Conservation (phyloP, 2,329 filamentous ascomycete genomes). For the Leptographium wingfieldii region DNA sequence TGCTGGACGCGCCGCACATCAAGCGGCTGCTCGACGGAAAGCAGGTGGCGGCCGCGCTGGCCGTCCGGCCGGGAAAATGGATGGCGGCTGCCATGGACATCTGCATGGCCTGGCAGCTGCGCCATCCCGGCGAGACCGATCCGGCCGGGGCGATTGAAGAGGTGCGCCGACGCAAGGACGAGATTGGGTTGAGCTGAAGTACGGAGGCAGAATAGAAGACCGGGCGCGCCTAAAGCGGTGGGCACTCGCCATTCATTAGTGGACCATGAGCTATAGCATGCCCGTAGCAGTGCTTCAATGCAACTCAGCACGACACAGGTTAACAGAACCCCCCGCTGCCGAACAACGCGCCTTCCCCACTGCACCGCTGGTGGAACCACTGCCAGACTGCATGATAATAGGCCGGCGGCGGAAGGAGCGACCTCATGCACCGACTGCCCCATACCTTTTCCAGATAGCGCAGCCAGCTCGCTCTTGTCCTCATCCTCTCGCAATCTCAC, state of each 20-base stretch:
- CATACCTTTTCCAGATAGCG: neutral
- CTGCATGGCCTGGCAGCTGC: conserved; percentile 78
- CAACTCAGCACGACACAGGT: neutral
- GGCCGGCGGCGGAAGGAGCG: neutral
- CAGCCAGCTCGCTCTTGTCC: neutral
- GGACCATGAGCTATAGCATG: neutral
- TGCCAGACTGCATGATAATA: neutral
- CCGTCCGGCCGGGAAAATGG: conserved; percentile 68
- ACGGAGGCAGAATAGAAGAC: too few species aligned
- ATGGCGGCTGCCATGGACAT: conserved; percentile 67
- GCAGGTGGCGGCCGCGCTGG: conserved; percentile 55
- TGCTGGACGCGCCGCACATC: conserved; percentile 44
- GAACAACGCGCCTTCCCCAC: neutral
- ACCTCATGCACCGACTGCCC: neutral
- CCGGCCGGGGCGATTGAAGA: conserved; percentile 45
- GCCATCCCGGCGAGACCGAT: conserved; percentile 57
- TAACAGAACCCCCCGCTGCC: neutral
- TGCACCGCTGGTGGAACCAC: neutral
- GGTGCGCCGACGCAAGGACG: conserved; percentile 35
- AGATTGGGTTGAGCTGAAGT: conserved; percentile 30
- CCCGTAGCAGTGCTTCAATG: neutral
- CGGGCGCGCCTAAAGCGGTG: neutral
- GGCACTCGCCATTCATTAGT: neutral
- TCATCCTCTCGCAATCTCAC: neutral
- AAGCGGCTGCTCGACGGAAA: conserved; percentile 63